phyloP scores from a whole-genome alignment of 768 basidiomycete genomes.

The Epithele typhae region DNA sequence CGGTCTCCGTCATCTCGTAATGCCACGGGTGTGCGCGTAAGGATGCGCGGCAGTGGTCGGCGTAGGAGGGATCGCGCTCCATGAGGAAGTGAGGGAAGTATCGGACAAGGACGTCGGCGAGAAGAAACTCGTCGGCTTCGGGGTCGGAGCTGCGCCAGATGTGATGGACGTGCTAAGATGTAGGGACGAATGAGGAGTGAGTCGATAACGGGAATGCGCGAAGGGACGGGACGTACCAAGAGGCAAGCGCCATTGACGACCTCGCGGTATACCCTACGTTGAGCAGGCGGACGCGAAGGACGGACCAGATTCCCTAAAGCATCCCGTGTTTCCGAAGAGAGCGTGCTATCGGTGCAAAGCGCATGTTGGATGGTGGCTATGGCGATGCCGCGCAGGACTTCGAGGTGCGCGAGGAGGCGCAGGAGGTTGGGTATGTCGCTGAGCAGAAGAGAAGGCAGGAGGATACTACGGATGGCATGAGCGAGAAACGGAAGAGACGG shows the following conservation, averaged over 20 bases:
- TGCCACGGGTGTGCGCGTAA: conserved; percentile 4
- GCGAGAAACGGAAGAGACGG: conserved; percentile 9
- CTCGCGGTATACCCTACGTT: conserved; percentile 13
- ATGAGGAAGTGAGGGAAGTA: too few species aligned
- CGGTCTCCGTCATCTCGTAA: conserved; percentile 6
- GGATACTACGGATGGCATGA: conserved; percentile 14
- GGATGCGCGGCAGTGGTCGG: too few species aligned
- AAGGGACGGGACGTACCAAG: conserved; percentile 5
- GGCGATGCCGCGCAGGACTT: conserved; percentile 11
- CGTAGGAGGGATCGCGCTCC: too few species aligned
- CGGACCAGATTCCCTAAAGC: too few species aligned
- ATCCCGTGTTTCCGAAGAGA: too few species aligned
- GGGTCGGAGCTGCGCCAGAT: too few species aligned
- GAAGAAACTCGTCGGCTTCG: too few species aligned
- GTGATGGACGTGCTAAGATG: conserved; percentile 12
- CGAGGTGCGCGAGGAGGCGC: conserved; percentile 13
- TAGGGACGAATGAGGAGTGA: not conserved
- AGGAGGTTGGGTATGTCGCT: conserved; percentile 9
- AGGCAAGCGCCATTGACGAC: conserved; percentile 10
- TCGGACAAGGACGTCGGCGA: too few species aligned
- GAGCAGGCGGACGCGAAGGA: too few species aligned
- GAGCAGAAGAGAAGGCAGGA: conserved; percentile 5
- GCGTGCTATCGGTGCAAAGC: too few species aligned
- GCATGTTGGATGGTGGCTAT: too few species aligned
- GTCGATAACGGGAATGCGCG: not conserved